phyloP scores from a whole-genome alignment of 2,329 filamentous ascomycete genomes.

The Penicillium sp. region DNA sequence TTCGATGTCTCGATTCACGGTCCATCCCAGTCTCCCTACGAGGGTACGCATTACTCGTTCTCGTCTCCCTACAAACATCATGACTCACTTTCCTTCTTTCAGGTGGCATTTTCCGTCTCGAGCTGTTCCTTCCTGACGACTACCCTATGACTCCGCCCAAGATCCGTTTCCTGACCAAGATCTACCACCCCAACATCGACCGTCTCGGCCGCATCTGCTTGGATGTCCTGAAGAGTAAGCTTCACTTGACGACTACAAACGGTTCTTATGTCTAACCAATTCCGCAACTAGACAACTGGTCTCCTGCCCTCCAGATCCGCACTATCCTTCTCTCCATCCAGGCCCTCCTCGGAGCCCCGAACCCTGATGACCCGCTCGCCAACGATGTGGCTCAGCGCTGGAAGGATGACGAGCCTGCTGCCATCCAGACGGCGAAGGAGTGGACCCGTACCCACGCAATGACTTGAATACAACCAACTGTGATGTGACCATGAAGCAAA shows the following conservation, averaged over 20 bases:
- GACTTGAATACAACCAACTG: constrained; percentile 38
- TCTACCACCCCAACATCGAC: constrained; percentile 99
- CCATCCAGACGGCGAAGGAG: constrained; percentile 86
- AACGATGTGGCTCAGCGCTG: constrained; percentile 97
- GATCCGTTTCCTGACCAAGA: constrained; percentile 97
- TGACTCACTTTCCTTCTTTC: constrained; percentile 6
- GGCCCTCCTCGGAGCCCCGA: constrained; percentile 90
- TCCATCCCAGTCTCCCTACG: constrained; percentile 87
- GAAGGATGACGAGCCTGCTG: constrained; percentile 93
- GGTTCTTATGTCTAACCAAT: constrained; percentile 2
- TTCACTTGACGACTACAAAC: not conserved
- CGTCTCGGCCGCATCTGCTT: constrained; percentile 95
- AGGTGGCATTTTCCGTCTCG: constrained; percentile 90
- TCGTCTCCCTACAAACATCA: constrained; percentile 1
- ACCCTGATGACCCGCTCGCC: constrained; percentile 96
- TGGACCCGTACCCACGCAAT: constrained; percentile 86
- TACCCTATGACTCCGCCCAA: constrained; percentile 99
- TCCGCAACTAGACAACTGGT: constrained; percentile 80
- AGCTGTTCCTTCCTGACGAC: constrained; percentile 96
- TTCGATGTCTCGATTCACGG: constrained; percentile 98
- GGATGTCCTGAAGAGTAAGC: constrained; percentile 91
- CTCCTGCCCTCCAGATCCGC: constrained; percentile 92
- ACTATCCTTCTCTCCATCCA: constrained; percentile 99
- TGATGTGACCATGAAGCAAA: constrained; percentile 37
- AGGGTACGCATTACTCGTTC: constrained; percentile 58